Conservation (phyloP, 495 filamentous ascomycete species). For the Trichocladium antarcticum region DNA sequence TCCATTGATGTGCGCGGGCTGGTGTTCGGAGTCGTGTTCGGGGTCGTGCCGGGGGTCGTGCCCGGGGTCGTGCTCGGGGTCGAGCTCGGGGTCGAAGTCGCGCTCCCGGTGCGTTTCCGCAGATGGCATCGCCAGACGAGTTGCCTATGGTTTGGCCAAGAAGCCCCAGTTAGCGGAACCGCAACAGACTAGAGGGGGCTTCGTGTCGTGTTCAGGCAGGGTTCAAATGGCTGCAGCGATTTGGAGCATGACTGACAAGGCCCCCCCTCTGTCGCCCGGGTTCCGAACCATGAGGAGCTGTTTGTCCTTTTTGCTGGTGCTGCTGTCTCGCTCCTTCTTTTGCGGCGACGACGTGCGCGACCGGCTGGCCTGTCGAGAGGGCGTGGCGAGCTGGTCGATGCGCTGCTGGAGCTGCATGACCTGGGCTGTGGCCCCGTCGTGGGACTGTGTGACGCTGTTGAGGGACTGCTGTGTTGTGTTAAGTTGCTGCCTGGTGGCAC, state of each 20-base stretch:
- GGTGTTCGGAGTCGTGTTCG: neutral
- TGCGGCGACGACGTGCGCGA: constrained; percentile 24
- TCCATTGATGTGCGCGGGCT: constrained; percentile 4
- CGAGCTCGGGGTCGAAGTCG: neutral
- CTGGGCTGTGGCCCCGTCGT: constrained; percentile 15
- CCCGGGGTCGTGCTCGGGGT: constrained; percentile 2
- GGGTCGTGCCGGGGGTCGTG: neutral
- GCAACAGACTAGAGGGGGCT: neutral
- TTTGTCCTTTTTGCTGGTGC: constrained; percentile 23
- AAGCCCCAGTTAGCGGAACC: constrained; percentile 1
- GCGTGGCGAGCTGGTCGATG: constrained; percentile 13
- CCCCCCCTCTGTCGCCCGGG: constrained; percentile 23
- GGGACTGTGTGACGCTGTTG: constrained; percentile 14
- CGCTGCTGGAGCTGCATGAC: constrained; percentile 18
- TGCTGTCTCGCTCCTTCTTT: constrained; percentile 22
- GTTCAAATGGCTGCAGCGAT: constrained; percentile 21
- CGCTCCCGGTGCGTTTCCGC: neutral
- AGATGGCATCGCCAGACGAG: constrained; percentile 1
- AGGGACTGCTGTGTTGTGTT: constrained; percentile 11
- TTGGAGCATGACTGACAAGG: constrained; percentile 28
- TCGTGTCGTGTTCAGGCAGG: neutral
- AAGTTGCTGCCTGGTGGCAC: constrained; percentile 20
- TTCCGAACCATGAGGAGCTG: constrained; percentile 28
- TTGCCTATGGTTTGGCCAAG: neutral
- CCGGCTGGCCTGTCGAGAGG: constrained; percentile 15